A percentile compares a stretch with the other conserved stretches of the same genome.
Evolutionary conservation across 2,329 filamentous ascomycete species (phyloP).

Genomic region (Hymenoscyphus occultus): DNA sequence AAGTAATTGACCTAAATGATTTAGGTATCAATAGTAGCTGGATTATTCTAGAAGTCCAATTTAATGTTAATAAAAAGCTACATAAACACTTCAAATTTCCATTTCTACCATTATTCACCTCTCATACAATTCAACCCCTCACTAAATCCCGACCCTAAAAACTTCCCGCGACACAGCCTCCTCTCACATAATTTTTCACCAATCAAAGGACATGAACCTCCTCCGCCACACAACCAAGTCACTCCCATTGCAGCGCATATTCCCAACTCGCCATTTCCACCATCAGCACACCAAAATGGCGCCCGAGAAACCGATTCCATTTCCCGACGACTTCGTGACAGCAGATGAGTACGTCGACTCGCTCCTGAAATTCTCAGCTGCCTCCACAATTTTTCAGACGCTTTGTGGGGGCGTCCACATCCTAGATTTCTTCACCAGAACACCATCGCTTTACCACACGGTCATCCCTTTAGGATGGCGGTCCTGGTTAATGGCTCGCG

Average conservation of each 20-base stretch:
- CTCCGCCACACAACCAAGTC: conserved; percentile 5
- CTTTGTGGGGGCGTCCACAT: conserved; percentile 98
- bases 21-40: too few species aligned
- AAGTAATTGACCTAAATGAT: too few species aligned
- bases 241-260: neutral
- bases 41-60: too few species aligned
- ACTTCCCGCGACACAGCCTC: conserved; percentile 1
- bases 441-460: conserved; percentile 76
- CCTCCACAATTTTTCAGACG: conserved; percentile 74
- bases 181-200: neutral
- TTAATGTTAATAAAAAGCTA: too few species aligned
- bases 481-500: conserved; percentile 66
- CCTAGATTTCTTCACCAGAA: conserved; percentile 87
- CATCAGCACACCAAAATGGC: conserved; percentile 26
- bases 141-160: conserved; percentile 1
- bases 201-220: conserved; percentile 10
- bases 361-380: conserved; percentile 72
- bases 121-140: neutral
- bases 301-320: conserved; percentile 31
- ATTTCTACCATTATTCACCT: too few species aligned
- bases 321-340: conserved; percentile 52
- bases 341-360: conserved; percentile 76
- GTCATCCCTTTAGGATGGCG: conserved; percentile 81
- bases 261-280: neutral
- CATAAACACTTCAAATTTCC: too few species aligned